Evolutionary conservation across 768 basidiomycete species (phyloP), one percentile per base, ranked within the genome.

Genomic region (Tulasnella sp.): DNA sequence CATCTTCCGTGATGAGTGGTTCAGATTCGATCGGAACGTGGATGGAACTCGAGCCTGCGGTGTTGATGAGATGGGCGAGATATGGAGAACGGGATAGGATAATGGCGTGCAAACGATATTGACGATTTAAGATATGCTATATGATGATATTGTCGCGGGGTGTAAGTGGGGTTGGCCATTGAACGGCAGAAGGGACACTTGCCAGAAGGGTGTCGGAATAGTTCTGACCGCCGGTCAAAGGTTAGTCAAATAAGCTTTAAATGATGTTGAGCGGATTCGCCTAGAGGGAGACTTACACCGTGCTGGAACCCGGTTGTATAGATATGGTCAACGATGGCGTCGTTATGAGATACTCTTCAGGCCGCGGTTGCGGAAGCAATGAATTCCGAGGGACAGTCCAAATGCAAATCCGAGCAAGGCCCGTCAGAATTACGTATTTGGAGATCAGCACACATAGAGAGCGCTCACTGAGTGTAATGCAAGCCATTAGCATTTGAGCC

Each of bases 61-160:
- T 93, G 77, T 91, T 92, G 91, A 97, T 93, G 81, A 94, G 87
- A 83, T 95, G 93, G 55, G 92, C 93, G 82, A 96, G 89, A 85
- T 90, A 93, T 48, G 95, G 94, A 42, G 94, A 95, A 75, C 92
- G 91, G 79, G 94, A 93, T 80, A 96, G 87, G 80, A 96, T 91
- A 84, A 96, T 92, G 80, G 91, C 90, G 85, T 95, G 93, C 46
- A 94, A 88, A 76, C 90, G 89, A 84, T 93, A 94, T 48, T 78
- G 78, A 71, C 80, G 81, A 61, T 75, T 81, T 29, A 77, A 69
- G 16, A 80, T 73, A 70, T 80, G 77, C 78, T 80, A 26, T 13
- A 57, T 26, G 61, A 69, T 1, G 6, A 3, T 16, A 26, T 26
- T 37, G 5, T 9, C 26, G 67, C 39, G 57, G 11, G 26, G 44